Evolutionary conservation across 2,329 filamentous ascomycete species (phyloP).

Genomic region (Knoxdaviesia capensis): DNA sequence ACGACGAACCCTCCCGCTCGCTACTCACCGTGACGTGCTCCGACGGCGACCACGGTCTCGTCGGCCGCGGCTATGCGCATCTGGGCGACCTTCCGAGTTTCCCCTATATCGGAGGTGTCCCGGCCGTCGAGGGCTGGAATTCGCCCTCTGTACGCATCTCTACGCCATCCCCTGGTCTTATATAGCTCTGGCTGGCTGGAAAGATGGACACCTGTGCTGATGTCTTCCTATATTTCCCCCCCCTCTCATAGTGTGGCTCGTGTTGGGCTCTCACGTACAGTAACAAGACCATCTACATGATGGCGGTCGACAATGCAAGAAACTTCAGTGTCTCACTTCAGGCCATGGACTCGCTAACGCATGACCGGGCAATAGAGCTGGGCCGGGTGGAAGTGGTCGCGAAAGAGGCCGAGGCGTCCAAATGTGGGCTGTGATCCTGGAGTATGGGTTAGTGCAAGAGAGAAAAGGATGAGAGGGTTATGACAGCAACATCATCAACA

Average conservation of each 20-base stretch:
- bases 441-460: too few species aligned
- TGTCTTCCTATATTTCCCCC: too few species aligned
- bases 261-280: conserved; percentile 36
- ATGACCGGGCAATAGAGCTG: conserved; percentile 24
- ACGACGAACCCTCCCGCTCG: conserved; percentile 38
- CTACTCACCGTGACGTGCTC: conserved; percentile 43
- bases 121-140: conserved; percentile 33
- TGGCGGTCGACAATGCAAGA: conserved; percentile 32
- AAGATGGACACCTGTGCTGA: too few species aligned
- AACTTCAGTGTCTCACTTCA: conserved; percentile 35
- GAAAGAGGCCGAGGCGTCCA: too few species aligned
- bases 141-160: conserved; percentile 13
- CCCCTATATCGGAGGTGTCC: conserved; percentile 33
- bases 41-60: conserved; percentile 46
- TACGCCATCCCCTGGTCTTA: too few species aligned
- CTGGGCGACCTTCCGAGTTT: conserved; percentile 29
- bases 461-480: too few species aligned
- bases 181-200: too few species aligned
- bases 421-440: too few species aligned
- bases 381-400: conserved; percentile 28
- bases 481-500: too few species aligned
- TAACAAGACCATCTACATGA: conserved; percentile 28
- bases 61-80: conserved; percentile 35
- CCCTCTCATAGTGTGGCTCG: conserved; percentile 23
- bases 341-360: conserved; percentile 35